Percentiles rank a stretch among this genome's conserved stretches.
Evolutionary conservation across 2,329 filamentous ascomycete genomes (phyloP).

Genomic region (Coleophoma cylindrospora): DNA sequence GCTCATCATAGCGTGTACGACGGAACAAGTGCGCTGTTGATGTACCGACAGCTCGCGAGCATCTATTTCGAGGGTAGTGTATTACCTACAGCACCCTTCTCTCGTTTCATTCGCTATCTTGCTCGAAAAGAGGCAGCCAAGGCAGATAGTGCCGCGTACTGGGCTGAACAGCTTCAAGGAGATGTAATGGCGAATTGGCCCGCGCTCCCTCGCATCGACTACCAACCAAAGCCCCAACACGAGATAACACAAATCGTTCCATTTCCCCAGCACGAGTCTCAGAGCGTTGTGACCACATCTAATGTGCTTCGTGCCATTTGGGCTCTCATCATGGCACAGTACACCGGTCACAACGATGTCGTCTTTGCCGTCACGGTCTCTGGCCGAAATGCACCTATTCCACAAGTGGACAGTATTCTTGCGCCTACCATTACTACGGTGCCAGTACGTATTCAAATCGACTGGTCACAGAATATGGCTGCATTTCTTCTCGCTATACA

Average conservation of each 20-base stretch:
- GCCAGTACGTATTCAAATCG: neutral
- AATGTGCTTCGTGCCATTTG: neutral
- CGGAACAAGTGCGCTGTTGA: conserved; percentile 34
- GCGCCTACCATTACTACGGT: conserved; percentile 1
- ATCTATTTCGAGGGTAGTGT: neutral
- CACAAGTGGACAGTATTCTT: conserved; percentile 1
- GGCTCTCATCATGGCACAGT: conserved; percentile 2
- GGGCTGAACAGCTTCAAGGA: conserved; percentile 4
- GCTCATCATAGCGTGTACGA: conserved; percentile 49
- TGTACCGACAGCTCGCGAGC: conserved; percentile 1
- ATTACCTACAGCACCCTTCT: conserved; percentile 1
- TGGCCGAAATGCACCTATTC: neutral
- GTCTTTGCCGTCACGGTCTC: conserved; percentile 1
- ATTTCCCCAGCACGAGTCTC: neutral
- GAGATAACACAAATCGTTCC: neutral
- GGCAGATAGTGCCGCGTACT: conserved; percentile 4
- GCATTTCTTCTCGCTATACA: conserved; percentile 1
- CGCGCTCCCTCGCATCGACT: conserved; percentile 4
- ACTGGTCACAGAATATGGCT: neutral
- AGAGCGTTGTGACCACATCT: neutral
- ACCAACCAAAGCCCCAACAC: conserved; percentile 4
- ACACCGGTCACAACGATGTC: neutral
- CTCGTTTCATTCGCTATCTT: conserved; percentile 38
- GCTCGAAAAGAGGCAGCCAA: conserved; percentile 20
- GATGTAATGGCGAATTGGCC: conserved; percentile 3